Conservation (phyloP, 179 eudicot genomes). For the Nepenthes alata region DNA sequence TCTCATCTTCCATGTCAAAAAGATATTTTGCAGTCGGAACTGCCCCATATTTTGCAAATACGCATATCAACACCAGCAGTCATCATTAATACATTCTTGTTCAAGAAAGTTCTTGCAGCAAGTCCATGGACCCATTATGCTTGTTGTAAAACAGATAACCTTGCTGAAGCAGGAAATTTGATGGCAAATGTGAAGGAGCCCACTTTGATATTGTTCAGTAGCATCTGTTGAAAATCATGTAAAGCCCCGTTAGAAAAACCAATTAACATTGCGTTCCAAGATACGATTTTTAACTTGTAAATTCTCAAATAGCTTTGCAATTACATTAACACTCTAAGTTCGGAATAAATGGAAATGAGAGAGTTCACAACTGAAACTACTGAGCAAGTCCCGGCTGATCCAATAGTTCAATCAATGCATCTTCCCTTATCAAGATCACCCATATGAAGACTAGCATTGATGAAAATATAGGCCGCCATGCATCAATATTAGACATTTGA, state of each 20-base stretch:
- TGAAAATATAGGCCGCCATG: too few species aligned
- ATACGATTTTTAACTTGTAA: slow-evolving; percentile 44
- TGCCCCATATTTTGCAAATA: slow-evolving; percentile 55
- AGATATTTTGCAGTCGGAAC: slow-evolving; percentile 48
- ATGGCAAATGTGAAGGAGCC: slow-evolving; percentile 62
- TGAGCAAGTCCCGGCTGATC: slow-evolving; percentile 25
- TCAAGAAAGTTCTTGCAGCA: slow-evolving; percentile 34
- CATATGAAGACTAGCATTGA: too few species aligned
- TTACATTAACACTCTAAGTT: slow-evolving; percentile 46
- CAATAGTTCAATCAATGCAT: slow-evolving; percentile 27
- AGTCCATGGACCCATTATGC: slow-evolving; percentile 71
- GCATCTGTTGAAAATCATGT: slow-evolving; percentile 33
- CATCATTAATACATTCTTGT: slow-evolving; percentile 43
- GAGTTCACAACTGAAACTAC: slow-evolving; percentile 49
- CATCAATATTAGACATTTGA: too few species aligned
- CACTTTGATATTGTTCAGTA: slow-evolving; percentile 16
- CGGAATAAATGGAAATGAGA: slow-evolving; percentile 64
- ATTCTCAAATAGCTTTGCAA: slow-evolving; percentile 30
- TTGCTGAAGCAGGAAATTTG: slow-evolving; percentile 60
- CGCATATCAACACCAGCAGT: slow-evolving; percentile 76
- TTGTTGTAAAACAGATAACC: slow-evolving; percentile 40
- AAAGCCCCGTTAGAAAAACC: slow-evolving; percentile 59
- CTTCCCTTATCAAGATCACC: slow-evolving; percentile 43
- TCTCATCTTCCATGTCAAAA: slow-evolving; percentile 44
- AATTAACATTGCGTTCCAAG: slow-evolving; percentile 69